phyloP scores from a whole-genome alignment of 306 rosid genomes.

The Ceratonia siliqua region DNA sequence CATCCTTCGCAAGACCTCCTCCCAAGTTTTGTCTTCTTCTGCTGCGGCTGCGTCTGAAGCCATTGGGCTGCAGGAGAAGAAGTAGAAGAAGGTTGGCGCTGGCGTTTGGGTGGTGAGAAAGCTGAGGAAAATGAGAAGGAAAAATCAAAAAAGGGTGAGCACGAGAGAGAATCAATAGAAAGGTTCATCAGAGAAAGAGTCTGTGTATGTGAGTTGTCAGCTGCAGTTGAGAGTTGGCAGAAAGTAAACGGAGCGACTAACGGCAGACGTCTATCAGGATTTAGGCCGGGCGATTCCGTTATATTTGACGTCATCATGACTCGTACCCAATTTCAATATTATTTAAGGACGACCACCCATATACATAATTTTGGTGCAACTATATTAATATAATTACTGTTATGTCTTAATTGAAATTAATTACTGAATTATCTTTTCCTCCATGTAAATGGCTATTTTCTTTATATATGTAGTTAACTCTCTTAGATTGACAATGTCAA shows the following conservation, averaged over 20 bases:
- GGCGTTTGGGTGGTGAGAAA: conserved; percentile 46
- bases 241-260: conserved; percentile 44
- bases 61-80: conserved; percentile 39
- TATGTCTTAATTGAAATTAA: background rate
- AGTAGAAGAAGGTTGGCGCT: background rate
- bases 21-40: conserved; percentile 61
- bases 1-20: conserved; percentile 65
- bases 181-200: conserved; percentile 30
- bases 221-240: conserved; percentile 33
- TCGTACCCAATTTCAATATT: background rate
- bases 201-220: conserved; percentile 18
- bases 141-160: background rate
- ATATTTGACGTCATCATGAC: conserved; percentile 35
- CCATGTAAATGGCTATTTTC: too few relatives aligned
- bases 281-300: conserved; percentile 31
- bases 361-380: background rate
- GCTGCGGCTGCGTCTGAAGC: conserved; percentile 49
- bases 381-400: background rate
- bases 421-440: too few relatives aligned
- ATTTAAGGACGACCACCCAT: background rate
- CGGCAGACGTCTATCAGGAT: conserved; percentile 20
- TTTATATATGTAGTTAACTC: too few relatives aligned
- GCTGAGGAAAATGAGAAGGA: conserved; percentile 16
- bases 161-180: conserved; percentile 33
- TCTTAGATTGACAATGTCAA: too few relatives aligned